phyloP scores from a whole-genome alignment of 2,329 filamentous ascomycete genomes.

The Fusarium buharicum region DNA sequence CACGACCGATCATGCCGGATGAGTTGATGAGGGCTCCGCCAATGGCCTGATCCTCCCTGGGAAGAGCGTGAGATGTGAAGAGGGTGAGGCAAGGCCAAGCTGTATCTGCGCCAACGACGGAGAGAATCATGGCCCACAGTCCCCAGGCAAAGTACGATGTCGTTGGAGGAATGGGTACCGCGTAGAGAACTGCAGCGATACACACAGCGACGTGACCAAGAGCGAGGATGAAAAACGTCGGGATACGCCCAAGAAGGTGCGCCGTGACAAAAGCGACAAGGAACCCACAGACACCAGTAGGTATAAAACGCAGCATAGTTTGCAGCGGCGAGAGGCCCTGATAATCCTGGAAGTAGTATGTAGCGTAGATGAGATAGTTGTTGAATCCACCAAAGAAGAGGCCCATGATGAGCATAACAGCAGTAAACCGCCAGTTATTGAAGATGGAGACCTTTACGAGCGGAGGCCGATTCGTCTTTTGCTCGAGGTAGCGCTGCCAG shows the following conservation, averaged over 20 bases:
- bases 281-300: slow-evolving; percentile 69
- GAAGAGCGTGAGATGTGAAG: slow-evolving; percentile 71
- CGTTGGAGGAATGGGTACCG: slow-evolving; percentile 67
- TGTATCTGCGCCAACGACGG: slow-evolving; percentile 73
- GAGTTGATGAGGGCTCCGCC: slow-evolving; percentile 76
- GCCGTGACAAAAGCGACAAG: slow-evolving; percentile 67
- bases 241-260: slow-evolving; percentile 66
- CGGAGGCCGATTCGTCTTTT: slow-evolving; percentile 55
- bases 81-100: slow-evolving; percentile 73
- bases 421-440: slow-evolving; percentile 66
- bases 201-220: slow-evolving; percentile 67
- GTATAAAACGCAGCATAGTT: slow-evolving; percentile 75
- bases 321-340: slow-evolving; percentile 70
- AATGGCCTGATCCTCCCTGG: slow-evolving; percentile 71
- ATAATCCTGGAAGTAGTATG: slow-evolving; percentile 77
- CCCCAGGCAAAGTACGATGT: slow-evolving; percentile 76
- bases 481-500: slow-evolving; percentile 65
- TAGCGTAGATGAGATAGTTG: slow-evolving; percentile 73
- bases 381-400: slow-evolving; percentile 76
- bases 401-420: slow-evolving; percentile 72
- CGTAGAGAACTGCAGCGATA: slow-evolving; percentile 68
- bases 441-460: slow-evolving; percentile 76
- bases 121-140: slow-evolving; percentile 72
- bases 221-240: slow-evolving; percentile 66
- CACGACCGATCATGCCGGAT: slow-evolving; percentile 71